These are phyloP conservation scores for Trichoderma koningiopsis DNA, from an alignment of 2,329 filamentous ascomycete genomes.

Conservation along the genomic window DNA sequence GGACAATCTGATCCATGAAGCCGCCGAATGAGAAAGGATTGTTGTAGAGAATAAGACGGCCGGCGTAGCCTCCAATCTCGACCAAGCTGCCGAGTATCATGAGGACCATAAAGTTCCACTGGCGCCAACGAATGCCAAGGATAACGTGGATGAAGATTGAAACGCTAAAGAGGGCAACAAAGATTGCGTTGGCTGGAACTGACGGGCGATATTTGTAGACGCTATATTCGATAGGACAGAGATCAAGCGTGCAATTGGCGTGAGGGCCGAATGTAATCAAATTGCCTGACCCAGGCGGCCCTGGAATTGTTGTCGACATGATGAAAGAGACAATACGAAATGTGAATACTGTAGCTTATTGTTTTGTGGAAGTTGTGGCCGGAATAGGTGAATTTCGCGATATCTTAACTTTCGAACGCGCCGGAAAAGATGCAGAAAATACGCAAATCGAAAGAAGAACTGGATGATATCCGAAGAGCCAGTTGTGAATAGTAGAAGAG, in stretches of 20 bases:
- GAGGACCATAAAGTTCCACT: slow-evolving; percentile 47
- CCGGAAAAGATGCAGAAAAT: neutral
- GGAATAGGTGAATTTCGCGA: neutral
- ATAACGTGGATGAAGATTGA: slow-evolving; percentile 45
- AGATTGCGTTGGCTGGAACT: slow-evolving; percentile 49
- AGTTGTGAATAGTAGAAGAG: neutral
- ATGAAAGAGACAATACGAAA: neutral
- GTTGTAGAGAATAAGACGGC: slow-evolving; percentile 55
- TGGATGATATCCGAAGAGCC: neutral
- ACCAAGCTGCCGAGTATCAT: slow-evolving; percentile 57
- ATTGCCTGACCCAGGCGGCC: neutral
- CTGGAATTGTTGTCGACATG: neutral
- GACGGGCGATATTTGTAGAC: slow-evolving; percentile 47
- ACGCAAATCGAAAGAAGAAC: neutral
- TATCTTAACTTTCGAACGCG: neutral
- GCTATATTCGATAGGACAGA: slow-evolving; percentile 47
- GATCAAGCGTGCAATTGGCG: slow-evolving; percentile 50
- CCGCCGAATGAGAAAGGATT: slow-evolving; percentile 59
- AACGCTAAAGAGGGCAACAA: slow-evolving; percentile 45
- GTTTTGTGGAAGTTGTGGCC: neutral
- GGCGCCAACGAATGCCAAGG: slow-evolving; percentile 44
- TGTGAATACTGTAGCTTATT: neutral
- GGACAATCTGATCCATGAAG: slow-evolving; percentile 67
- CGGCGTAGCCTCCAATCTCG: slow-evolving; percentile 64
- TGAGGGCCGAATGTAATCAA: slow-evolving; percentile 44